Evolutionary conservation across 2,329 filamentous ascomycete species (phyloP), one percentile per base, ranked within the genome.

Genomic region (Epichloe sp.): DNA sequence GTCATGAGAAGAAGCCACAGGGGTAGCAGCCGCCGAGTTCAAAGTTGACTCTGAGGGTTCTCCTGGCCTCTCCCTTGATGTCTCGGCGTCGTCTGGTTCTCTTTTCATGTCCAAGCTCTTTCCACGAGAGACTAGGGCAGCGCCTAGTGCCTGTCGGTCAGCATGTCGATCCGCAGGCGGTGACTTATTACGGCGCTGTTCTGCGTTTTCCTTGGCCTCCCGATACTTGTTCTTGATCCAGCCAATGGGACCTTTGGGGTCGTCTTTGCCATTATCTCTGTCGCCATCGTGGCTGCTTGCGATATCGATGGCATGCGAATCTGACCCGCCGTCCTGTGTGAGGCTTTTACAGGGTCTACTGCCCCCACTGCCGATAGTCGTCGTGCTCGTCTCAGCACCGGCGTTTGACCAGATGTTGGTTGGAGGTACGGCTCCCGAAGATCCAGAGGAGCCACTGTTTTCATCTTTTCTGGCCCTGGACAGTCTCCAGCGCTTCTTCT

Each of bases 401-500:
- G 75, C 71, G 55, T 85, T 85, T 11, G 77, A 73, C 12, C 82
- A 83, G n/a, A 83, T 59, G 1, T 68, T 70, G 41, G 69, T 65
- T 7, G 70, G 62, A 50, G 76, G 68, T 49, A 76, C 64, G 53
- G 71, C 63, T 56, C 77, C 51, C 52, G 67, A 54, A 58, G 70
- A 57, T 52, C 70, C 60, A 58, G 67, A 44, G 57, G 71, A 59
- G 23, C 72, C 64, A 11, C 74, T 67, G 44, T 74, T 66, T 36
- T 82, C 81, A 36, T 83, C 78, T 54, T 77, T 81, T 50, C 75
- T 65, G 35, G 59, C 76, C 19, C 82, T 82, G 17, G 88, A 85
- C 49, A 89, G 74, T 71, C 88, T 88, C 71, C 78, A 79, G 31
- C 85, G 80, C 52, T 77, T 80, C 60, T 83, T 85, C 66, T 82